Base-by-base conservation (phyloP, 164 flowering plant genomes). In the Magnolia changhungtana region DNA sequence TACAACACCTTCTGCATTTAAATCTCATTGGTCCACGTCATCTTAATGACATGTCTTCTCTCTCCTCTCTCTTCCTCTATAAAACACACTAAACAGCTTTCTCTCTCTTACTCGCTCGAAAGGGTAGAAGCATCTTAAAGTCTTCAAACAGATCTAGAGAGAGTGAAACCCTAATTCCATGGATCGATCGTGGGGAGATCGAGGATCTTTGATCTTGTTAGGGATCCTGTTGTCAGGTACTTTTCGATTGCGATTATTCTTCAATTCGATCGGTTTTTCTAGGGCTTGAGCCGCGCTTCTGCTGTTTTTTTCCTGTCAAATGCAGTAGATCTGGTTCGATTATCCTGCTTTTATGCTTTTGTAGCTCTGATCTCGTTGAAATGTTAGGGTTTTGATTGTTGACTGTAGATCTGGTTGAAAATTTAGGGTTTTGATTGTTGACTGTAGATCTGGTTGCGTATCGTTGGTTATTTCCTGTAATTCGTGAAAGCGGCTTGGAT, bases 221-320 rank as follows among this genome's bases (percentile, higher is more conserved):
- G 86, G 87, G 10, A 85, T 90, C 72, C 64, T 88, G 23, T 75
- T 85, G 8, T 68, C 78, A 73, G 93, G 93, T 90, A 69, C 79
- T 68, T 37, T 5, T 1, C 45, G n/a, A 13, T 14, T 14, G 8
- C 19, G 45, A 29, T 29, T 27, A 2, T 68, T 68, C 50, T 10
- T 37, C 45, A 37, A 37, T 37, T 37, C 45, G 45, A 37, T 37
- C 45, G 45, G 7, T 4, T 37, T 37, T 31, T 68, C 71, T 68
- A 16, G 19, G 80, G 71, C 31, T 27, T 78, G 4, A 68, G 4
- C 61, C 10, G 61, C 0, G 10, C 13, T 37, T 37, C 45, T 55
- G 61, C 16, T 55, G 16, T 9, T 24, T 23, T 64, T 37, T 14
- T 13, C 16, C 10, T 50, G 7, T 11, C 10, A 31, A 68, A 37